phyloP scores from a whole-genome alignment of 768 basidiomycete genomes.

The Kondoa subrosea region DNA sequence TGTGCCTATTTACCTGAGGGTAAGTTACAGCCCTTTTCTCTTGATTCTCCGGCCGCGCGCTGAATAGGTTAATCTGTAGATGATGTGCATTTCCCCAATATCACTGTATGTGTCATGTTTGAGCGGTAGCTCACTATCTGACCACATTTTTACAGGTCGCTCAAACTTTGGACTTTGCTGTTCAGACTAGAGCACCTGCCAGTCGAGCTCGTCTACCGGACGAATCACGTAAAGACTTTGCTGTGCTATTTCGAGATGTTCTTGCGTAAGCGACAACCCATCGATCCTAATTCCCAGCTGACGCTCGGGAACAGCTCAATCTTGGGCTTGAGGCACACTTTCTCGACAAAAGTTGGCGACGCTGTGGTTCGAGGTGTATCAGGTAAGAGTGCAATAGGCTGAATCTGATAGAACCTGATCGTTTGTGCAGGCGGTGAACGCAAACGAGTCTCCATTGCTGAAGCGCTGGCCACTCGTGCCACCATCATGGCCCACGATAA shows the following conservation, averaged over 20 bases:
- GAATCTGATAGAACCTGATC: too few relatives aligned
- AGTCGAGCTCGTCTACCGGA: slow-evolving; percentile 33
- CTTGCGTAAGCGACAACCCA: slow-evolving; percentile 29
- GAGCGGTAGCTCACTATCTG: slow-evolving; percentile 36
- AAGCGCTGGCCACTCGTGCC: slow-evolving; percentile 24
- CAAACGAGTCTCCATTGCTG: slow-evolving; percentile 28
- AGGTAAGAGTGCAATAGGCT: too few relatives aligned
- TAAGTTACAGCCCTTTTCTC: too few relatives aligned
- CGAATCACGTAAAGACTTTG: slow-evolving; percentile 32
- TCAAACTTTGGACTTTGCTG: slow-evolving; percentile 42
- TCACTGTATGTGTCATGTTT: slow-evolving; percentile 42
- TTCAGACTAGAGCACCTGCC: slow-evolving; percentile 38
- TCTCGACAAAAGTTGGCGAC: slow-evolving; percentile 59
- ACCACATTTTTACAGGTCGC: slow-evolving; percentile 23
- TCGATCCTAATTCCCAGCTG: not conserved
- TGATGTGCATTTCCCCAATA: slow-evolving; percentile 65
- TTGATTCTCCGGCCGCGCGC: too few relatives aligned
- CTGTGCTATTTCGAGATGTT: slow-evolving; percentile 32
- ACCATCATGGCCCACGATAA: slow-evolving; percentile 27
- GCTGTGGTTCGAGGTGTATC: slow-evolving; percentile 45
- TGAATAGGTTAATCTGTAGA: too few relatives aligned
- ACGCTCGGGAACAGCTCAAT: slow-evolving; percentile 32
- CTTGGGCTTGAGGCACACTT: slow-evolving; percentile 58
- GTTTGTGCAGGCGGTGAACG: too few relatives aligned
- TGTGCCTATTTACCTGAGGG: slow-evolving; percentile 50